Evolutionary conservation across 1,284 basidiomycete species (phyloP), one percentile per base, ranked within the genome.

Genomic region (Moniliella sp.): DNA sequence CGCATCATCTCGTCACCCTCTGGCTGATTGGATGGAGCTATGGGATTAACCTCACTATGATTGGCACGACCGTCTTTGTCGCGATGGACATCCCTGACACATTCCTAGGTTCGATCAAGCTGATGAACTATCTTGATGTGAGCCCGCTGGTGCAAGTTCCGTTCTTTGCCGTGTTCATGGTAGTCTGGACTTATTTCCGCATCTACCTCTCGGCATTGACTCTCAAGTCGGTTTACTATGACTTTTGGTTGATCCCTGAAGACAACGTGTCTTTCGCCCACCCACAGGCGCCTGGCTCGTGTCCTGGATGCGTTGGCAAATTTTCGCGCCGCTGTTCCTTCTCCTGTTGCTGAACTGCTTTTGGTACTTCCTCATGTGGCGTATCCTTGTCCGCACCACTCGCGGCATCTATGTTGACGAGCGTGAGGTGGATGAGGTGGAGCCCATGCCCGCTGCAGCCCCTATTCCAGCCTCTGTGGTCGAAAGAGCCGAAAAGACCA

Each of bases 1-100:
- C 63, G 7, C 68, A 70, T 52, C 91, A 99, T 60, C 51, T 84
- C 29, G 83, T 97, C 31, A 94, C 91, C 0, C 68, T 97, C 15
- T 99, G 86, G 84, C 69, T 97, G 15, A 73, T 97, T 31, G 77
- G 76, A 74, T 78, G 59, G 31, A 67, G 56, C 4, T 41, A 42
- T 33, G 48, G 34, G 18, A 45, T 58, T 33, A 57, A 67, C 61
- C 45, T 68, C 31, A 93, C 86, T 0, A 66, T 74, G 45, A 86
- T 93, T 33, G 88, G 88, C 9, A 82, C 82, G 42, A 78, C 83
- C 2, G 73, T 97, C 15, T 94, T 79, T 51, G 70, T 88, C 53
- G 88, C 83, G 57, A 97, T 94, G 88, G 88, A 97, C 64, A 70
- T 88, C 18, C 83, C 84, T 2, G 88, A 97, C 57, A n/a, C n/a